A percentile compares a stretch with the other conserved stretches of the same genome.
phyloP scores from a whole-genome alignment of 495 filamentous ascomycete genomes.

The Margaritispora aquatica region DNA sequence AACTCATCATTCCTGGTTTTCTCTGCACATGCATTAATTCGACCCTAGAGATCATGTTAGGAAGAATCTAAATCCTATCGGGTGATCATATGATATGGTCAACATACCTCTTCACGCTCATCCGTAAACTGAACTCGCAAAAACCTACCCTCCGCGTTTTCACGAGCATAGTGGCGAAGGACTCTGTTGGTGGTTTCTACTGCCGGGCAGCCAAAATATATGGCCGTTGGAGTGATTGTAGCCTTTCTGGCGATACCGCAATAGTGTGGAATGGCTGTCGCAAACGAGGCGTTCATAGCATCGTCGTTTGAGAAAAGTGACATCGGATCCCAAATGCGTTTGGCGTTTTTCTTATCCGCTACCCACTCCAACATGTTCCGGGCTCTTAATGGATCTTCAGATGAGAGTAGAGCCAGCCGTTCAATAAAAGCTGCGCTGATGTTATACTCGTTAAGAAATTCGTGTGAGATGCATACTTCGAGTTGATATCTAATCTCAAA shows the following conservation, averaged over 20 bases:
- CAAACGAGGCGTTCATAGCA: conserved; percentile 37
- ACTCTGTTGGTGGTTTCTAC: conserved; percentile 88
- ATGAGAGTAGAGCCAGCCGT: conserved; percentile 44
- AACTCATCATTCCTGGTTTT: conserved; percentile 59
- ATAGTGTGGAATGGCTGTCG: conserved; percentile 56
- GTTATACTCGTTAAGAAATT: conserved; percentile 72
- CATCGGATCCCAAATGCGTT: conserved; percentile 64
- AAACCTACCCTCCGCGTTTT: conserved; percentile 66
- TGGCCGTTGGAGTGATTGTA: conserved; percentile 73
- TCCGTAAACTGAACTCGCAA: conserved; percentile 90
- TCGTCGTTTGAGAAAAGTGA: conserved; percentile 54
- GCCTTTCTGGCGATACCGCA: conserved; percentile 72
- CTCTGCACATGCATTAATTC: conserved; percentile 46
- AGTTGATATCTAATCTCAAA: conserved; percentile 84
- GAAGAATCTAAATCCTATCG: too few species aligned
- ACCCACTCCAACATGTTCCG: conserved; percentile 56
- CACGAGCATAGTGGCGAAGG: conserved; percentile 57
- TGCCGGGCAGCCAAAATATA: conserved; percentile 69
- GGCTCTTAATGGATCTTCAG: conserved; percentile 32
- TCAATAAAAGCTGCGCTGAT: conserved; percentile 59
- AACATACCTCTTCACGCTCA: conserved; percentile 53
- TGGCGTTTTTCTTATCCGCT: conserved; percentile 49
- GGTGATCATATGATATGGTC: not conserved
- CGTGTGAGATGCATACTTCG: conserved; percentile 82
- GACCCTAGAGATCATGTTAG: too few species aligned